phyloP scores from a whole-genome alignment of 2,329 filamentous ascomycete genomes.

The Herpomyces periplanetae region DNA sequence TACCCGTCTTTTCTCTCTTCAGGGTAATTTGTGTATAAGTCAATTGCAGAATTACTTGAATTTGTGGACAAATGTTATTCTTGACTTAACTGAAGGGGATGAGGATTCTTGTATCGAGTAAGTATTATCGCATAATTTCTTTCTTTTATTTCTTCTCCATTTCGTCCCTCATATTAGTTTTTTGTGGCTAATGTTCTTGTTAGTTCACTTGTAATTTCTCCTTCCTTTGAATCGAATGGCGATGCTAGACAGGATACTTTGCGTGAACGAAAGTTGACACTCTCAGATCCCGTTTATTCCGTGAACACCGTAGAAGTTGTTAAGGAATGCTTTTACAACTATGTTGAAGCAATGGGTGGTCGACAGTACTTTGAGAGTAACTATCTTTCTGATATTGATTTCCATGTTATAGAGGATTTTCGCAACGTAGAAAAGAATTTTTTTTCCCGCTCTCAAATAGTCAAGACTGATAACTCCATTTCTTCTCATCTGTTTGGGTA shows the following conservation, averaged over 20 bases:
- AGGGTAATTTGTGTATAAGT: slow-evolving; percentile 15
- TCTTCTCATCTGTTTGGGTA: no score
- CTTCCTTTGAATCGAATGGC: slow-evolving; percentile 4
- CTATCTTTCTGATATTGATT: slow-evolving; percentile 34
- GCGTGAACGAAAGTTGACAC: slow-evolving; percentile 11
- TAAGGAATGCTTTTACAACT: slow-evolving; percentile 16
- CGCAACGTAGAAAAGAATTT: slow-evolving; percentile 8
- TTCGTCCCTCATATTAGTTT: slow-evolving; percentile 1
- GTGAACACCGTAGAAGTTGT: slow-evolving; percentile 23
- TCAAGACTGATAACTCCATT: no score
- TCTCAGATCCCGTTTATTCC: slow-evolving; percentile 23
- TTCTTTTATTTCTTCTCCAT: slow-evolving; percentile 1
- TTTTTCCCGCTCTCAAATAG: no score
- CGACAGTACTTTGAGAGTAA: slow-evolving; percentile 22
- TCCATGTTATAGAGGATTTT: slow-evolving; percentile 26
- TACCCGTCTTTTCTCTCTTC: slow-evolving; percentile 26
- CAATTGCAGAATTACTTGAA: slow-evolving; percentile 30
- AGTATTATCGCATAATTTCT: slow-evolving; percentile 2
- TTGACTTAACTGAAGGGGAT: slow-evolving; percentile 20
- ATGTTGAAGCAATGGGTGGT: slow-evolving; percentile 20
- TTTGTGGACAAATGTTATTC: slow-evolving; percentile 30
- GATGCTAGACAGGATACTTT: slow-evolving; percentile 11
- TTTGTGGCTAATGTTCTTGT: slow-evolving; percentile 3
- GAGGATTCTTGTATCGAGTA: slow-evolving; percentile 10
- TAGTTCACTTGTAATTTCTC: slow-evolving; percentile 8